Evolutionary conservation across 2,329 filamentous ascomycete genomes (phyloP), one percentile per base, ranked within the genome.

Genomic region (Phaeosphaeria sp.): DNA sequence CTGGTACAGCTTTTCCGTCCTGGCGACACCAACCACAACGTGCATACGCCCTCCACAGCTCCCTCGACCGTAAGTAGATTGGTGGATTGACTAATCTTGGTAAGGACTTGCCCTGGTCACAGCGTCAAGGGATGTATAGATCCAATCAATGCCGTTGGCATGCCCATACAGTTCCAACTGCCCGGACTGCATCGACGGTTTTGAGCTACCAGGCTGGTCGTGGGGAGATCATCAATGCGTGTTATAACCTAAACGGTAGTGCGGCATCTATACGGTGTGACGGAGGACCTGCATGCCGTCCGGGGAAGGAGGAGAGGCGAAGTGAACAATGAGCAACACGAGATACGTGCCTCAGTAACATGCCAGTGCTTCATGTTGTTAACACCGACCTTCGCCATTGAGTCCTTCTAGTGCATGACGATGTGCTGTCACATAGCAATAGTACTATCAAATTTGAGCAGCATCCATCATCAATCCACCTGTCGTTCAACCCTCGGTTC

Each of bases 271-370:
- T 56, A 64, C 56, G 54, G 57, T 69, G 60, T 61, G 61, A 61
- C 55, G 33, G 56, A 59, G 55, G 47, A 56, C 56, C 55, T 63
- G 54, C 51, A 53, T 59, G 57, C 55, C 56, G 58, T 55, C 50
- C 65, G 61, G 61, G 57, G 56, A 67, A 68, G 44, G 66, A 68
- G 65, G 66, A 68, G 65, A 66, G 8, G 64, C 61, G 63, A 65
- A 56, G 39, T 57, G 30, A 56, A 61, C 7, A 22, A 55, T 44
- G 30, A 52, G 46, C 57, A 49, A 53, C 61, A 59, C 42, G 53
- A 58, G 58, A 61, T 64, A 63, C 46, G 59, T 62, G 45, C 45
- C 22, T 47, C 24, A 27, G 24, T 18, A 18, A 17, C 22, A 27
- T 47, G 5, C n/a, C 24, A 22, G 22, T 47, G 22, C n/a, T 47